Conservation (phyloP, 345 rosid species). For the Syzygium jambos region DNA sequence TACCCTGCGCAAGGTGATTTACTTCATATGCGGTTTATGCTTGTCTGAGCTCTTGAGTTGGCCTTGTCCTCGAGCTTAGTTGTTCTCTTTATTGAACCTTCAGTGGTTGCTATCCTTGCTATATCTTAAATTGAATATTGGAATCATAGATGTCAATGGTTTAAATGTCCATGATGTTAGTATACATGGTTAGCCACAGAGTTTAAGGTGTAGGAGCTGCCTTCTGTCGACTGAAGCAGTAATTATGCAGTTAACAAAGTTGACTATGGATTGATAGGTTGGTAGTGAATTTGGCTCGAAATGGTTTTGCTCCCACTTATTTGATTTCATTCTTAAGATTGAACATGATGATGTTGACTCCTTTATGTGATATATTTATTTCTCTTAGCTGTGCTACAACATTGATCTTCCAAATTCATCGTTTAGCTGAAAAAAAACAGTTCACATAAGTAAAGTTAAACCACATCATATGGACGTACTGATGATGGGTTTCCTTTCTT, state of each 20-base stretch:
- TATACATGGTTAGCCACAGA: neutral
- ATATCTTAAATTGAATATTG: neutral
- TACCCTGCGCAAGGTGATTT: slow-evolving; percentile 11
- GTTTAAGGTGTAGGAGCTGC: neutral
- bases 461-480: neutral
- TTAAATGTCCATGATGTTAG: neutral
- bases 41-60: neutral
- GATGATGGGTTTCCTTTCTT: neutral
- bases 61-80: neutral
- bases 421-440: neutral
- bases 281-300: neutral
- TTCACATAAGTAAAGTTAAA: neutral
- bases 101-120: neutral
- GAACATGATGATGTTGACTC: too few species aligned
- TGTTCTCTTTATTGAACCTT: neutral
- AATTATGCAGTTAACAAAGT: neutral
- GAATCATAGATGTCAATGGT: neutral
- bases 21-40: neutral
- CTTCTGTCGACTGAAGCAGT: neutral
- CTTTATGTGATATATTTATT: neutral
- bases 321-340: neutral
- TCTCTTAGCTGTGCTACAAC: neutral
- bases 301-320: neutral
- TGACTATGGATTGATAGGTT: neutral
- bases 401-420: neutral